Evolutionary conservation across 352 stramenopile genomes (phyloP), one percentile per base, ranked within the genome.

Genomic region (Phytopythium montanum): DNA sequence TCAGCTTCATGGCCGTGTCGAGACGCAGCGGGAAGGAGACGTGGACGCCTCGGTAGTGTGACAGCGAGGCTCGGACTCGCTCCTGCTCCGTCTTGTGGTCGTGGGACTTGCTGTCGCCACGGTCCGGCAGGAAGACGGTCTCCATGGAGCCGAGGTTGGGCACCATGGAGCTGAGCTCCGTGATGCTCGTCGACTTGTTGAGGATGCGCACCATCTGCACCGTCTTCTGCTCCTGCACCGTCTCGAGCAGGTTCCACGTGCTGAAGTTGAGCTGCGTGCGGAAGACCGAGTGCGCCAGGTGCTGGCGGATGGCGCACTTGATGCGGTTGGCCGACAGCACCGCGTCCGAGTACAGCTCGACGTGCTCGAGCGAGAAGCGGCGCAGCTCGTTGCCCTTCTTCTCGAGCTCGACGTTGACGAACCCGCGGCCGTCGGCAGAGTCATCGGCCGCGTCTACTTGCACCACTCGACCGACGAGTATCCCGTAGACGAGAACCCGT

Each of bases 141-240:
- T 92, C 82, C 41, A 87, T 74, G n/a, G 83, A 90, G 34, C 52
- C 52, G 9, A 92, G 70, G 41, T 73, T 86, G 21, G 85, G 85
- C 19, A 92, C 70, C 79, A 94, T 89, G 10, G 85, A 94, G 21
- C 73, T 78, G 13, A 94, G 72, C 49, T 92, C 85, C 19, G 73
- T 90, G 44, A 94, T 87, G 60, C 82, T 92, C 28, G 82, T 85
- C 28, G 81, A 90, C 38, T 89, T 92, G 72, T 87, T 91, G 7
- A 94, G 68, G 51, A 94, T 92, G n/a, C 80, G 76, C 49, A 94
- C 79, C 77, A 91, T 92, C 51, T 90, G 81, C 28, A 92, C 82
- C 3, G 82, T 92, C 46, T 85, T 79, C 49, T 94, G 85, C 60
- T 94, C 85, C 68, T 94, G 76, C 23, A 92, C 74, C 2, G 82